A percentile compares a stretch with the other conserved stretches of the same genome.
These are phyloP conservation scores for Trametes sanguinea DNA, from an alignment of 768 basidiomycete genomes.

Conservation along the genomic window DNA sequence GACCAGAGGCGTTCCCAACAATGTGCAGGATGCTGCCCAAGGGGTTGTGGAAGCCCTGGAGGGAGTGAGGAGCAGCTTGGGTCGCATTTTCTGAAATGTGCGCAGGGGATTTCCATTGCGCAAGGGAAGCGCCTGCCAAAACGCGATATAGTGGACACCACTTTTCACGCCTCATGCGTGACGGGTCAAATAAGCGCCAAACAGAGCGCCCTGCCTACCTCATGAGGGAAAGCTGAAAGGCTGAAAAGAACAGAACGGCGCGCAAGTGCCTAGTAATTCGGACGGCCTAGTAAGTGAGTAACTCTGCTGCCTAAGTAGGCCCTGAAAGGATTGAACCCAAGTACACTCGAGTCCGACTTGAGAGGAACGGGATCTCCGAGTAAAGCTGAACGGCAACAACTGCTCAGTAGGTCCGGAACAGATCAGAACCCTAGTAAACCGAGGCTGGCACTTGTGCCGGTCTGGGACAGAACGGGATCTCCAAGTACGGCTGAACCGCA, in stretches of 20 bases:
- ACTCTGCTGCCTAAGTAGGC: constrained; percentile 1
- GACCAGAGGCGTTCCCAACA: background rate
- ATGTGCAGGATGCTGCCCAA: background rate
- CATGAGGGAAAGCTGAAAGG: constrained; percentile 34
- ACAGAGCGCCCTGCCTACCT: constrained; percentile 33
- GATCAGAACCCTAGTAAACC: background rate
- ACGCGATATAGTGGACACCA: constrained; percentile 36
- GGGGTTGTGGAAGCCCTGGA: constrained; percentile 1
- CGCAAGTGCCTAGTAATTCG: constrained; percentile 2
- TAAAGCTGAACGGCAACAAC: background rate
- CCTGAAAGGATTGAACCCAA: background rate
- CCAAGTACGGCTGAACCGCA: background rate
- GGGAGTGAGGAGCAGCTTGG: constrained; percentile 1
- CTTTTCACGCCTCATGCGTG: constrained; percentile 32
- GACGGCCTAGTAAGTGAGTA: constrained; percentile 10
- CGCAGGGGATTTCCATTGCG: constrained; percentile 6
- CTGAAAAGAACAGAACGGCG: constrained; percentile 11
- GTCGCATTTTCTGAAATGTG: constrained; percentile 13
- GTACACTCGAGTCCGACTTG: background rate
- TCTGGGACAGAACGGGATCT: constrained; percentile 1
- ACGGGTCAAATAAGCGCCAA: constrained; percentile 31
- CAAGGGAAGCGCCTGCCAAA: constrained; percentile 19
- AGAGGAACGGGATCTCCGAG: constrained; percentile 3
- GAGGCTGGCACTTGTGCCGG: background rate
- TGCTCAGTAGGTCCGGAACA: background rate